A percentile compares a stretch with the other conserved stretches of the same genome.
These are phyloP conservation scores for Vitis hybrid DNA, from an alignment of 177 flowering plant species.

Conservation along the genomic window DNA sequence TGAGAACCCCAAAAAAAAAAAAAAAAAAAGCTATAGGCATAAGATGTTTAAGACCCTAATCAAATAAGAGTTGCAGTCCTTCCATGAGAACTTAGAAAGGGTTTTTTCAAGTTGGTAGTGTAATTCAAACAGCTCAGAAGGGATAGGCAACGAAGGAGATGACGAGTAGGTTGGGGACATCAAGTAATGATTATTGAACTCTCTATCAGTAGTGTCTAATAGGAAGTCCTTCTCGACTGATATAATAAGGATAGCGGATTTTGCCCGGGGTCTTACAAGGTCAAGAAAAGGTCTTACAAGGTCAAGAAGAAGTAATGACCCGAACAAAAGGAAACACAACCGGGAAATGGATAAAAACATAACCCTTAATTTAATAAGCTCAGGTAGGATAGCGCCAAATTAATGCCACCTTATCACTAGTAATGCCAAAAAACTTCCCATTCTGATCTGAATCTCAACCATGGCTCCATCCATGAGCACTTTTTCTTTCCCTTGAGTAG, in stretches of 20 bases:
- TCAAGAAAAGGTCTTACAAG: not conserved
- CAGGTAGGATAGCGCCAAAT: conserved; percentile 1
- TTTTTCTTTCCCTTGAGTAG: not conserved
- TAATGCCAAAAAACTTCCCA: not conserved
- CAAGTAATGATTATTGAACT: not conserved
- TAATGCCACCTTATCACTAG: not conserved
- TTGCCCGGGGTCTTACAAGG: not conserved
- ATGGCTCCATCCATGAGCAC: not conserved
- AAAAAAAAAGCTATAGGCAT: no score
- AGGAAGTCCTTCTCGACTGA: not conserved
- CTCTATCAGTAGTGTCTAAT: not conserved
- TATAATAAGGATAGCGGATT: not conserved
- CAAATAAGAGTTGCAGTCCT: no score
- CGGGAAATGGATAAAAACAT: not conserved
- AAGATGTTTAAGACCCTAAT: no score
- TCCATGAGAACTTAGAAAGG: not conserved
- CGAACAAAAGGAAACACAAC: not conserved
- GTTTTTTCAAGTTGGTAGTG: not conserved
- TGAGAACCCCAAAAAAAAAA: no score
- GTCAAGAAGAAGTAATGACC: not conserved
- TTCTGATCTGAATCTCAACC: not conserved
- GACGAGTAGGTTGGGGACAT: not conserved
- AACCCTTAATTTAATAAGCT: not conserved
- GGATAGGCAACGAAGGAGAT: not conserved
- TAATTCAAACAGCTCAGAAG: not conserved